Conservation (phyloP, 2,329 filamentous ascomycete genomes). For the Aspergillus fijiensis region DNA sequence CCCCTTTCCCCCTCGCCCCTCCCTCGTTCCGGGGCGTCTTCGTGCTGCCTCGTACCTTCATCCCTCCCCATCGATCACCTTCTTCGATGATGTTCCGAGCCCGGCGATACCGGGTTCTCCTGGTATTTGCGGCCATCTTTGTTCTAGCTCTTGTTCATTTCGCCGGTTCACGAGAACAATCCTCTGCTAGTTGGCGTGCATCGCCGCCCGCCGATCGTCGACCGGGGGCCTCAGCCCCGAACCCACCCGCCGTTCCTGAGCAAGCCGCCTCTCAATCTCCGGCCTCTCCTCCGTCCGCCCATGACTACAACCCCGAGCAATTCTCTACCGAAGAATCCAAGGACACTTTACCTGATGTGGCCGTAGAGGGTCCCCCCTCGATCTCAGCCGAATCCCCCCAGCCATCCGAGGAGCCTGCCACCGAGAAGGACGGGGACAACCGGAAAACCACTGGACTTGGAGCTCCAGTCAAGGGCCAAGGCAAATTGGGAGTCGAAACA, state of each 20-base stretch:
- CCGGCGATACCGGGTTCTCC: conserved; percentile 49
- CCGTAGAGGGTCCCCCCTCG: conserved; percentile 1
- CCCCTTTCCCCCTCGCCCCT: not conserved
- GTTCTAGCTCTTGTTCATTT: conserved; percentile 54
- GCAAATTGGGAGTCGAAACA: conserved; percentile 32
- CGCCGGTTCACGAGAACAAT: conserved; percentile 43
- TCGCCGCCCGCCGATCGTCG: conserved; percentile 19
- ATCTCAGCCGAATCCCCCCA: conserved; percentile 4
- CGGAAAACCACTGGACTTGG: conserved; percentile 1
- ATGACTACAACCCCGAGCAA: not conserved
- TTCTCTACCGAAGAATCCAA: not conserved
- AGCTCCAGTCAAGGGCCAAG: conserved; percentile 29
- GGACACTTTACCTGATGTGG: not conserved
- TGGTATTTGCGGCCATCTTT: conserved; percentile 46
- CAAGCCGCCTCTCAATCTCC: conserved; percentile 14
- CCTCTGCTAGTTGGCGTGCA: conserved; percentile 11
- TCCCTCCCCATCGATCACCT: conserved; percentile 4
- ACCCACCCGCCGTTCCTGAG: conserved; percentile 9
- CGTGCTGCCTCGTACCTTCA: not conserved
- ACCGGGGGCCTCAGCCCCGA: conserved; percentile 12
- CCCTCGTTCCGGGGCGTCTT: not conserved
- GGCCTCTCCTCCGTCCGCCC: conserved; percentile 8
- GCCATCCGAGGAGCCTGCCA: conserved; percentile 1
- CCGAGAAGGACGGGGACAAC: conserved; percentile 9
- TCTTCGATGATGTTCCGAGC: conserved; percentile 46